These are phyloP conservation scores for Apiotrichum gracile DNA, from an alignment of 1,284 basidiomycete genomes.

Conservation along the genomic window DNA sequence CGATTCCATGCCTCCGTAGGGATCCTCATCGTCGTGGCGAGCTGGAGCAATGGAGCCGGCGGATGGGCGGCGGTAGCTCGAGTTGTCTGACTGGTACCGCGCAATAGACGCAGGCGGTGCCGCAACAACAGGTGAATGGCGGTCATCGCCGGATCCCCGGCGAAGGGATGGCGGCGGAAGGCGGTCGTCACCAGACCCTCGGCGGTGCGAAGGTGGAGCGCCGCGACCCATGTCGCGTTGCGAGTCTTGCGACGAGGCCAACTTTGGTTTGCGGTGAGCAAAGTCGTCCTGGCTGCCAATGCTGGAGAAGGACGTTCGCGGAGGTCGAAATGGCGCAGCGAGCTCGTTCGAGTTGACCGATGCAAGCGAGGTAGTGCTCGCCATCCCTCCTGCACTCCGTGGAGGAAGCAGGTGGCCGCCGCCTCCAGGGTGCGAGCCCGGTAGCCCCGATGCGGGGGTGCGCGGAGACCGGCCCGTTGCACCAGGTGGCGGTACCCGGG, in stretches of 20 bases:
- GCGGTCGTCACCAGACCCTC: neutral
- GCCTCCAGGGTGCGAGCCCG: neutral
- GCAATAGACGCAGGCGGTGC: neutral
- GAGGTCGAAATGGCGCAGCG: neutral
- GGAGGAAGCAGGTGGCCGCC: neutral
- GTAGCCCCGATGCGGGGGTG: neutral
- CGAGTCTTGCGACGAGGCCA: neutral
- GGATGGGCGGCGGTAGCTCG: neutral
- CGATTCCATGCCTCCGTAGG: slow-evolving; percentile 7
- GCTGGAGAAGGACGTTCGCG: neutral
- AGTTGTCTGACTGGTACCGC: neutral
- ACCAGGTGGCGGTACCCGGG: neutral
- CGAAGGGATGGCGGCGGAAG: no score
- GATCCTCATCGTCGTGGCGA: neutral
- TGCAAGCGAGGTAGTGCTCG: neutral
- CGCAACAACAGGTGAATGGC: neutral
- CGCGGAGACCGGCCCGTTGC: neutral
- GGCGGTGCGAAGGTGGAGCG: neutral
- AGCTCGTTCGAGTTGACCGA: neutral
- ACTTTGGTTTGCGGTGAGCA: neutral
- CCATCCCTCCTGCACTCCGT: neutral
- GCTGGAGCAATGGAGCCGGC: slow-evolving; percentile 1
- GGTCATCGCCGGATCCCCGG: neutral
- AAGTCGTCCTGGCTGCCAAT: neutral
- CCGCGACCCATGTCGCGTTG: slow-evolving; percentile 1